A percentile compares a stretch with the other conserved stretches of the same genome.
phyloP scores from a whole-genome alignment of 768 basidiomycete genomes.

The Leccinum variicolor region DNA sequence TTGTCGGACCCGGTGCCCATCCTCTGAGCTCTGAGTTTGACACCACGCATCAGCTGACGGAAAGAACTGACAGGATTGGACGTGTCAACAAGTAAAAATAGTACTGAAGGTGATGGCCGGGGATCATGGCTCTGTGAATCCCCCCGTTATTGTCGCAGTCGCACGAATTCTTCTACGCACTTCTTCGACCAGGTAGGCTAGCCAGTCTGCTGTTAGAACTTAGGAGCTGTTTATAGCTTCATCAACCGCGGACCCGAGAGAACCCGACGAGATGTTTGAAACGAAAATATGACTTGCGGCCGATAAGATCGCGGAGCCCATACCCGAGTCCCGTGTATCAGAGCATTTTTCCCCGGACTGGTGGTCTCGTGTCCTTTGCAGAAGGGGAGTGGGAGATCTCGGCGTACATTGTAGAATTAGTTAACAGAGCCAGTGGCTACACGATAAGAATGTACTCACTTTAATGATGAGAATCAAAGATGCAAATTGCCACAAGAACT shows the following conservation, averaged over 20 bases:
- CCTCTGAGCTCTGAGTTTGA: not conserved
- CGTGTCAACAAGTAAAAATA: conserved; percentile 7
- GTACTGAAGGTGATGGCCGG: not conserved
- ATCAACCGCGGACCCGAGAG: not conserved
- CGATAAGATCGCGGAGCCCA: not conserved
- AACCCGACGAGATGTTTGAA: not conserved
- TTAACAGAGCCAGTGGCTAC: not conserved
- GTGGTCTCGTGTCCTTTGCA: not conserved
- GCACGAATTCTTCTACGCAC: not conserved
- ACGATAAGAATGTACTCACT: not conserved
- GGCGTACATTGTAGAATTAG: not conserved
- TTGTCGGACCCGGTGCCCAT: conserved; percentile 5
- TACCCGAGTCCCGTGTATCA: not conserved
- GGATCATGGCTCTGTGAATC: not conserved
- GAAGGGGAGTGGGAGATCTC: not conserved
- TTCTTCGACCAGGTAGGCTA: not conserved
- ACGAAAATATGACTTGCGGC: not conserved
- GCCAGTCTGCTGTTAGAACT: not conserved
- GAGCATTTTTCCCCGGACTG: not conserved
- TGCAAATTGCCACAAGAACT: not conserved
- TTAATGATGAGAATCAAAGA: not conserved
- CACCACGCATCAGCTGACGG: not conserved
- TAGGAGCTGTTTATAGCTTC: not conserved
- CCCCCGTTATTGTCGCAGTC: not conserved
- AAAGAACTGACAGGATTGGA: not conserved